phyloP scores from a whole-genome alignment of 2,329 filamentous ascomycete species.

The Aspergillus sp. region DNA sequence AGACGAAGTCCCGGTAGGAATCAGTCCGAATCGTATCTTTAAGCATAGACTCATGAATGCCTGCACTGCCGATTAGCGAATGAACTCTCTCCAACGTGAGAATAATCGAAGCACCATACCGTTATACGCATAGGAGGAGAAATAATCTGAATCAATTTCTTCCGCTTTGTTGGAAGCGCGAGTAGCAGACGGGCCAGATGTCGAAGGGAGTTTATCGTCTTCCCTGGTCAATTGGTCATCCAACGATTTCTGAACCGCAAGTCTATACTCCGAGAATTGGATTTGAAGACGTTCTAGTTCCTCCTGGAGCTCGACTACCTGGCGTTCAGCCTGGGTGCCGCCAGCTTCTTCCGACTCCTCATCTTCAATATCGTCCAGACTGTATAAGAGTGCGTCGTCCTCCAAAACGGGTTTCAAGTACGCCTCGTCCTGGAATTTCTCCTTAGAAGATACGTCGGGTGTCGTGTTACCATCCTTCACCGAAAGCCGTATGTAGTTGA shows the following conservation, averaged over 20 bases:
- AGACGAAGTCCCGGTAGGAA: slow-evolving; percentile 92
- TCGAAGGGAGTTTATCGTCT: slow-evolving; percentile 40
- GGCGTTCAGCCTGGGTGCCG: slow-evolving; percentile 43
- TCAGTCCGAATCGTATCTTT: slow-evolving; percentile 87
- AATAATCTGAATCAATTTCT: slow-evolving; percentile 62
- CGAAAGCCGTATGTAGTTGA: slow-evolving; percentile 63
- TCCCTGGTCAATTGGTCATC: slow-evolving; percentile 64
- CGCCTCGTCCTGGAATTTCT: slow-evolving; percentile 71
- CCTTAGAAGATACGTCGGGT: slow-evolving; percentile 59
- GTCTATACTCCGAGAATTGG: slow-evolving; percentile 66
- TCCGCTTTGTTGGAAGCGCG: slow-evolving; percentile 33
- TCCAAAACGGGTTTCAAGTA: slow-evolving; percentile 82
- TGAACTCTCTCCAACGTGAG: not conserved
- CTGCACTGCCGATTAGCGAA: slow-evolving; percentile 41
- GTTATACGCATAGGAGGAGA: slow-evolving; percentile 66
- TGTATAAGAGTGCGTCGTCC: slow-evolving; percentile 86
- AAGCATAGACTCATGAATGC: slow-evolving; percentile 94
- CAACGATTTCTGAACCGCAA: slow-evolving; percentile 65
- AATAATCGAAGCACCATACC: slow-evolving; percentile 48
- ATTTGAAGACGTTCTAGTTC: slow-evolving; percentile 59
- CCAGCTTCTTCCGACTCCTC: slow-evolving; percentile 26
- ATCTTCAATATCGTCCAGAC: slow-evolving; percentile 71
- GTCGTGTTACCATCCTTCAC: slow-evolving; percentile 46
- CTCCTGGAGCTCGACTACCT: slow-evolving; percentile 60
- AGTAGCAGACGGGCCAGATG: slow-evolving; percentile 26